Evolutionary conservation across 768 basidiomycete genomes (phyloP).

Genomic region (Porphyrellus cyaneotinctus): DNA sequence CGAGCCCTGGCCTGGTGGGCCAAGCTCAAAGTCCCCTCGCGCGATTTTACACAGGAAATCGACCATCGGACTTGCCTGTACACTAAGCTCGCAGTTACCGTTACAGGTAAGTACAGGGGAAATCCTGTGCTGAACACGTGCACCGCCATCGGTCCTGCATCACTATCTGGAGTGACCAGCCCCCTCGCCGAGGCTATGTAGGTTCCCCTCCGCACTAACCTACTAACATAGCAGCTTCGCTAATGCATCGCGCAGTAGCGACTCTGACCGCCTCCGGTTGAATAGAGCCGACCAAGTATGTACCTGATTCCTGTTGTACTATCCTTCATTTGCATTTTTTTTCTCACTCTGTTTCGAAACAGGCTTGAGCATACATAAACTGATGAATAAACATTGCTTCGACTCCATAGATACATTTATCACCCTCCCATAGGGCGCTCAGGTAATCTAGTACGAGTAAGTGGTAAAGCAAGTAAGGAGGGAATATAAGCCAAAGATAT

Average conservation of each 20-base stretch:
- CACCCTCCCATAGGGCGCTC: background rate
- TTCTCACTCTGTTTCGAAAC: background rate
- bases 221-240: no score
- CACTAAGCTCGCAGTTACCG: background rate
- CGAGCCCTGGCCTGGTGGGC: background rate
- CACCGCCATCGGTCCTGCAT: no score
- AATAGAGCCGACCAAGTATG: no score
- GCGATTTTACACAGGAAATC: background rate
- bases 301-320: no score
- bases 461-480: background rate
- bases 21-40: background rate
- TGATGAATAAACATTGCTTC: background rate
- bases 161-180: no score
- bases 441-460: background rate
- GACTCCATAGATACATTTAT: background rate
- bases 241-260: no score
- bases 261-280: no score
- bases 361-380: background rate
- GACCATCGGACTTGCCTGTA: no score
- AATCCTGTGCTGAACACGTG: no score
- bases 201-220: no score
- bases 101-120: background rate
- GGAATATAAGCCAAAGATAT: background rate
- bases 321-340: background rate
- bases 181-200: no score